These are phyloP conservation scores for Dendrobium huoshanense DNA, from an alignment of 106 monocot species.

Conservation along the genomic window DNA sequence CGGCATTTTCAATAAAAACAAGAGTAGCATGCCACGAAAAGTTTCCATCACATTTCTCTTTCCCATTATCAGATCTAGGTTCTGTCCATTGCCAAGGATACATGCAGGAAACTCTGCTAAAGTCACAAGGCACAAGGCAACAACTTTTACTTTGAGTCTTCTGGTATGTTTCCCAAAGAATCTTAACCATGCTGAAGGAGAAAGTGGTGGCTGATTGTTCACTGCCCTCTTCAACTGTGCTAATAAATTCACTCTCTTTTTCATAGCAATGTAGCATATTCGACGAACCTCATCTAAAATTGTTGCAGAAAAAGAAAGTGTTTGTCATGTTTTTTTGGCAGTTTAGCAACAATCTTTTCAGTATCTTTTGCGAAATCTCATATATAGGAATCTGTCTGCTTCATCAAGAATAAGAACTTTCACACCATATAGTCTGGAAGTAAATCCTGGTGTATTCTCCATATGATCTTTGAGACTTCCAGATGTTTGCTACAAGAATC, in stretches of 20 bases:
- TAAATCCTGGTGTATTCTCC: slow-evolving; percentile 90
- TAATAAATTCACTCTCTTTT: slow-evolving; percentile 75
- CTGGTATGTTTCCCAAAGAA: neutral
- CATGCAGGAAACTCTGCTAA: slow-evolving; percentile 45
- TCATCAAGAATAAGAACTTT: slow-evolving; percentile 87
- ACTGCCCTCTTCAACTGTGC: slow-evolving; percentile 66
- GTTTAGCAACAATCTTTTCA: slow-evolving; percentile 66
- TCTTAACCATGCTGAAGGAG: slow-evolving; percentile 36
- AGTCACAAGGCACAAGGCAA: slow-evolving; percentile 4
- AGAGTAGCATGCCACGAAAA: slow-evolving; percentile 71
- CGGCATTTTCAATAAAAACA: slow-evolving; percentile 71
- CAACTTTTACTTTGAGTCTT: neutral
- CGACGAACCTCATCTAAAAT: slow-evolving; percentile 81
- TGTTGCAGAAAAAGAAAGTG: slow-evolving; percentile 79
- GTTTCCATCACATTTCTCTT: slow-evolving; percentile 9
- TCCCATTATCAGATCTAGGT: slow-evolving; percentile 11
- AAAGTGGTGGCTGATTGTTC: too few relatives aligned
- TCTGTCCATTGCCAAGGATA: slow-evolving; percentile 66
- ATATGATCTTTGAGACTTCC: slow-evolving; percentile 96
- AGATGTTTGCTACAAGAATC: slow-evolving; percentile 92
- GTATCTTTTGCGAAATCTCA: slow-evolving; percentile 81
- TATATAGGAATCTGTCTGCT: slow-evolving; percentile 73
- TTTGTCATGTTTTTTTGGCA: slow-evolving; percentile 76
- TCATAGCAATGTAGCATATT: slow-evolving; percentile 74
- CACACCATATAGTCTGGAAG: slow-evolving; percentile 55